A percentile compares a stretch with the other conserved stretches of the same genome.
phyloP scores from a whole-genome alignment of 2,329 filamentous ascomycete species.

The Aspergillus fumigatus region DNA sequence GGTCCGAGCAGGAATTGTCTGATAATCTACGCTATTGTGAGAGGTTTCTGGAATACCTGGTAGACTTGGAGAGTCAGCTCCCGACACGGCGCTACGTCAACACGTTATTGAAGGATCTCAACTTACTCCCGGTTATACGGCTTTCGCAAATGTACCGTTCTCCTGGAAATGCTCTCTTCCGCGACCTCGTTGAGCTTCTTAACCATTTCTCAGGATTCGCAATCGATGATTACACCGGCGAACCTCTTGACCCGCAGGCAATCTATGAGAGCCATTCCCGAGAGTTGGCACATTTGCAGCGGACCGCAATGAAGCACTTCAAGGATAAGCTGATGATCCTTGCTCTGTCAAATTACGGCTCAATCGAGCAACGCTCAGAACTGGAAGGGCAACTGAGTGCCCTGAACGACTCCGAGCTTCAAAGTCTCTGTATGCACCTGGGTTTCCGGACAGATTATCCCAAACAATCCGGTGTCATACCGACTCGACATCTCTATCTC shows the following conservation, averaged over 20 bases:
- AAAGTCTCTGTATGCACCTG: slow-evolving; percentile 63
- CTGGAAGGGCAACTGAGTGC: slow-evolving; percentile 69
- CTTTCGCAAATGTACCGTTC: slow-evolving; percentile 74
- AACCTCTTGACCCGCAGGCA: slow-evolving; percentile 66
- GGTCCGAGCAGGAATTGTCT: slow-evolving; percentile 34
- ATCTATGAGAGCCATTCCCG: slow-evolving; percentile 77
- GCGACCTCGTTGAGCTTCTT: slow-evolving; percentile 75
- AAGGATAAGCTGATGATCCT: slow-evolving; percentile 87
- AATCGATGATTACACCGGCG: slow-evolving; percentile 84
- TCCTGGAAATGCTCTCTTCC: slow-evolving; percentile 69
- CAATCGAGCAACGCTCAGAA: slow-evolving; percentile 75
- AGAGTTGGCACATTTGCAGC: slow-evolving; percentile 71
- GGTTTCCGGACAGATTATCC: slow-evolving; percentile 83
- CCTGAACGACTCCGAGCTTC: slow-evolving; percentile 70
- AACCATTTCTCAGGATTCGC: slow-evolving; percentile 84
- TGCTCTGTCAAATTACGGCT: slow-evolving; percentile 85
- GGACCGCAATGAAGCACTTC: slow-evolving; percentile 73
- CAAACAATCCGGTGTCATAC: slow-evolving; percentile 61
- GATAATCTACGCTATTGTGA: slow-evolving; percentile 81
- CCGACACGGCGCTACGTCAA: slow-evolving; percentile 94
- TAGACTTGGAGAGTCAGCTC: slow-evolving; percentile 86
- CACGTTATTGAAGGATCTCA: slow-evolving; percentile 77
- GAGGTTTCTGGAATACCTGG: slow-evolving; percentile 84
- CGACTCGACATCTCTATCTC: slow-evolving; percentile 46
- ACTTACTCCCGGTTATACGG: slow-evolving; percentile 70